Conservation (phyloP, 352 stramenopile genomes). For the Phytophthora sp. region DNA sequence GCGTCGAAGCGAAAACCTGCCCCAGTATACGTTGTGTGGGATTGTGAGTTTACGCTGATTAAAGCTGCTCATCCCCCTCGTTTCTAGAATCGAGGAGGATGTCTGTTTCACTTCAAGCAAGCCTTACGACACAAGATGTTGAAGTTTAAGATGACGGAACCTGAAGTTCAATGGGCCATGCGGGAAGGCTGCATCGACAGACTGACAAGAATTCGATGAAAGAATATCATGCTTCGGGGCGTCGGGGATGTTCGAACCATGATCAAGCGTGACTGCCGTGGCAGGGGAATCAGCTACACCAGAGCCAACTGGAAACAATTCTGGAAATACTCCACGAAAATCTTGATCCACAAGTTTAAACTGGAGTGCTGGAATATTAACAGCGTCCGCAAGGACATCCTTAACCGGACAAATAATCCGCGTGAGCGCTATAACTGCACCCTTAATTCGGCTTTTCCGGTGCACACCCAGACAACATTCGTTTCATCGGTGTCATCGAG, state of each 20-base stretch:
- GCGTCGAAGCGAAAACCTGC: neutral
- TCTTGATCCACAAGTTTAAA: constrained; percentile 9
- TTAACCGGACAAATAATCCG: neutral
- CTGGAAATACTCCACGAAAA: constrained; percentile 15
- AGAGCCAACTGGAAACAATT: constrained; percentile 10
- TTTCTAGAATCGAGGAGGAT: too few species aligned
- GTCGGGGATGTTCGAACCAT: neutral
- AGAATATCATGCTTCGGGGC: neutral
- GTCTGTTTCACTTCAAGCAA: too few species aligned
- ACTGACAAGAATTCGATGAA: neutral
- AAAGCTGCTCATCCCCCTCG: too few species aligned
- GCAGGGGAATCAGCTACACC: neutral
- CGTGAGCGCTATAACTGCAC: too few species aligned
- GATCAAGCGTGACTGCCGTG: too few species aligned
- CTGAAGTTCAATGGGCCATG: too few species aligned
- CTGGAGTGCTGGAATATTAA: too few species aligned
- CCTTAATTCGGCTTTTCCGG: neutral
- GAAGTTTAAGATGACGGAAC: too few species aligned
- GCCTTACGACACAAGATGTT: too few species aligned
- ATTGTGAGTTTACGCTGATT: constrained; percentile 11
- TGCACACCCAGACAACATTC: neutral
- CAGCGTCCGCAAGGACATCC: neutral
- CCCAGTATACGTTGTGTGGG: neutral
- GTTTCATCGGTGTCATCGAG: constrained; percentile 11
- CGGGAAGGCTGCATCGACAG: constrained; percentile 1